phyloP scores from a whole-genome alignment of 2,329 filamentous ascomycete species.

The Penicillium rolfsii region DNA sequence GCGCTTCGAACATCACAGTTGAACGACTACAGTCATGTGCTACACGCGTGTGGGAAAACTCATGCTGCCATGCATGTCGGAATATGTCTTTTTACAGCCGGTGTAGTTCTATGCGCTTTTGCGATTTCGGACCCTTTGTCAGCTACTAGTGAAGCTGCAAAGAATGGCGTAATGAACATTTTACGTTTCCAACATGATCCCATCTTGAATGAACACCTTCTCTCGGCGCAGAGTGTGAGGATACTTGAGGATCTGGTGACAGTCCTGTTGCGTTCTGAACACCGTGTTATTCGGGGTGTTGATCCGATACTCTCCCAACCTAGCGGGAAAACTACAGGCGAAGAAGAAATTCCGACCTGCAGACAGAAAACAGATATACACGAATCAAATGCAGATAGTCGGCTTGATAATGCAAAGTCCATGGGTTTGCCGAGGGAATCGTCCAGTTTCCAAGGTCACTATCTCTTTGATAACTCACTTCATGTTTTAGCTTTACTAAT shows the following conservation, averaged over 20 bases:
- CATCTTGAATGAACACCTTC: slow-evolving; percentile 13
- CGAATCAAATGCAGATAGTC: background rate
- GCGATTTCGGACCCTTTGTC: slow-evolving; percentile 17
- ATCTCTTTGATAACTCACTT: background rate
- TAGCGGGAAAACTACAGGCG: background rate
- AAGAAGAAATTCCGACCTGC: background rate
- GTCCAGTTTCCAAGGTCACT: background rate
- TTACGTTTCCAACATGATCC: slow-evolving; percentile 13
- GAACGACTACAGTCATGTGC: slow-evolving; percentile 11
- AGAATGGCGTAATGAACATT: slow-evolving; percentile 17
- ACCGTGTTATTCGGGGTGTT: background rate
- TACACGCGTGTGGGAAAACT: slow-evolving; percentile 18
- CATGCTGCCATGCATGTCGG: slow-evolving; percentile 22
- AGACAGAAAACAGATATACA: background rate
- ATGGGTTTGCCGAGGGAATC: background rate
- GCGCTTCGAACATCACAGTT: slow-evolving; percentile 13
- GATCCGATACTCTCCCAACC: background rate
- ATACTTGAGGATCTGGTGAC: slow-evolving; percentile 15
- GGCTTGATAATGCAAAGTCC: background rate
- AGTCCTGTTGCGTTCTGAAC: background rate
- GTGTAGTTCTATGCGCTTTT: slow-evolving; percentile 20
- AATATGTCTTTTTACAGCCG: slow-evolving; percentile 24
- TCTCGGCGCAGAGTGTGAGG: slow-evolving; percentile 15
- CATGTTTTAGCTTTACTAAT: background rate
- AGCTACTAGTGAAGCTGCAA: slow-evolving; percentile 14